phyloP scores from a whole-genome alignment of 192 early-diverging fungal species.

The Dissophora globulifera region DNA sequence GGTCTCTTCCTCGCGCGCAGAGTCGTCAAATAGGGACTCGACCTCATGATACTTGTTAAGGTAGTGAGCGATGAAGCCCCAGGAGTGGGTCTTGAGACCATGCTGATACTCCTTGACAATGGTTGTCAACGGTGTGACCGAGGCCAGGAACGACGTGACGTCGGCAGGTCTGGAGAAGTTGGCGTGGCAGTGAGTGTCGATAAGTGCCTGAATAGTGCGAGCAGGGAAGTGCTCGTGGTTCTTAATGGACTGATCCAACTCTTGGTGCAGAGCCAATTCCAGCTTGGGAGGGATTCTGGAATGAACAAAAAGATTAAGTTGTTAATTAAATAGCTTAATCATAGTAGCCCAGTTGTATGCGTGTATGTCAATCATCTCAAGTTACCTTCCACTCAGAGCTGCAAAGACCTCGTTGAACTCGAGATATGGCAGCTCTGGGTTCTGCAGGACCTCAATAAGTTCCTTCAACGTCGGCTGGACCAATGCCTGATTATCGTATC shows the following conservation, averaged over 20 bases:
- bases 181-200: conserved; percentile 63
- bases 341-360: not conserved
- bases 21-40: conserved; percentile 84
- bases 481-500: conserved; percentile 86
- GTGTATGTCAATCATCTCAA: too few relatives aligned
- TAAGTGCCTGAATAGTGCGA: conserved; percentile 67
- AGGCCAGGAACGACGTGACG: conserved; percentile 64
- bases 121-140: conserved; percentile 71
- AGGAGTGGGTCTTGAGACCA: conserved; percentile 83
- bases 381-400: conserved; percentile 74
- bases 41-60: conserved; percentile 88
- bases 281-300: conserved; percentile 79
- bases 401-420: conserved; percentile 86
- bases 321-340: not conserved
- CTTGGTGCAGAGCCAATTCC: conserved; percentile 62
- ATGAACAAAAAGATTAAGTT: not conserved
- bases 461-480: conserved; percentile 76
- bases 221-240: conserved; percentile 75
- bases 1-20: conserved; percentile 81
- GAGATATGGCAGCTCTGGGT: conserved; percentile 85
- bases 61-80: conserved; percentile 74
- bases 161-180: conserved; percentile 72
- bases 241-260: conserved; percentile 55
- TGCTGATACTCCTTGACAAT: conserved; percentile 76
- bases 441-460: conserved; percentile 77